Conservation (phyloP, 345 rosid species). For the Corchorus olitorius region DNA sequence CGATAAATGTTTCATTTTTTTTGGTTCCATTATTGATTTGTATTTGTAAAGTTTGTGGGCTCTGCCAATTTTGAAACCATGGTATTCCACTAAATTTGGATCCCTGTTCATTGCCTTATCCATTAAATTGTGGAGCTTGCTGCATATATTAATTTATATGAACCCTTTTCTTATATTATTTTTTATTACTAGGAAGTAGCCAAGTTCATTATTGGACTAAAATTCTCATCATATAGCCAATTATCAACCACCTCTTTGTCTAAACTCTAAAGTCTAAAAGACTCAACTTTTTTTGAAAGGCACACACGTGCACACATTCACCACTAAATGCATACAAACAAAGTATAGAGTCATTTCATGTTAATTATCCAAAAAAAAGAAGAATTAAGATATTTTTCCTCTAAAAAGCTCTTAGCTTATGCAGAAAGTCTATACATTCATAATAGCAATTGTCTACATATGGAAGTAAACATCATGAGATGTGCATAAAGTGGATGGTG, state of each 20-base stretch:
- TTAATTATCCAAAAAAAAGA: neutral
- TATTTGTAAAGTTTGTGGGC: neutral
- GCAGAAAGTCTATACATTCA: neutral
- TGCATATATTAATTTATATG: neutral
- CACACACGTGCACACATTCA: conserved; percentile 8
- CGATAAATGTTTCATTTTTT: neutral
- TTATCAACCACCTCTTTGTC: conserved; percentile 4
- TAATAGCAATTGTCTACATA: neutral
- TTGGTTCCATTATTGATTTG: neutral
- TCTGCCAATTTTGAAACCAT: neutral
- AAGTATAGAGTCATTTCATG: conserved; percentile 11
- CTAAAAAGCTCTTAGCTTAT: neutral
- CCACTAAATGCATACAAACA: conserved; percentile 18
- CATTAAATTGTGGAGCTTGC: neutral
- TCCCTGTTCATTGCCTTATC: conserved; percentile 8
- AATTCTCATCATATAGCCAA: neutral
- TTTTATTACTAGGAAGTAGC: neutral
- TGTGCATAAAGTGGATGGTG: neutral
- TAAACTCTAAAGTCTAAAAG: too few relatives aligned
- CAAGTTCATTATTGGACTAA: neutral
- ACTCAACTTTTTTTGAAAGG: neutral
- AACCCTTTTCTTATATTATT: neutral
- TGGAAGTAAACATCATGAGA: conserved; percentile 6
- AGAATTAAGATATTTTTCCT: neutral
- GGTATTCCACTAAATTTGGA: conserved; percentile 2